Evolutionary conservation across 495 filamentous ascomycete species (phyloP).

Genomic region (Chaetomium fimeti): DNA sequence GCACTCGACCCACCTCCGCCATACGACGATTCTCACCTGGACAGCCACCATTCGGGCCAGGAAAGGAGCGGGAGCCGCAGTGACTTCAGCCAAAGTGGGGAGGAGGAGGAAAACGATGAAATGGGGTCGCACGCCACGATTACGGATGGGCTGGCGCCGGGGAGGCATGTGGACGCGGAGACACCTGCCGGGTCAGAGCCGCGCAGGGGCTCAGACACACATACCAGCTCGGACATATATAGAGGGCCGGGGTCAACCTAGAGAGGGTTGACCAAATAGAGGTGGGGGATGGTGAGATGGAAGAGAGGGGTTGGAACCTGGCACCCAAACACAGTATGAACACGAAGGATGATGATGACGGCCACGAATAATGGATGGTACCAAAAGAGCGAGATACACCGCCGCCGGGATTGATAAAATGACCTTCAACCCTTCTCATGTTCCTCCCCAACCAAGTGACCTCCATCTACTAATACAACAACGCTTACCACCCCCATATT

Average conservation of each 20-base stretch:
- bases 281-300: background rate
- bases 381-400: background rate
- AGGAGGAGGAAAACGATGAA: conserved; percentile 9
- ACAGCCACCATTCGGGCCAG: background rate
- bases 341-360: background rate
- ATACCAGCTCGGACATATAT: too few relatives aligned
- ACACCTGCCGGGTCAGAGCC: too few relatives aligned
- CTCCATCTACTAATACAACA: background rate
- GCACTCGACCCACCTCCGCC: conserved; percentile 20
- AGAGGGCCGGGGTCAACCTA: too few relatives aligned
- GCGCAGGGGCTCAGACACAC: too few relatives aligned
- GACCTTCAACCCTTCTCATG: background rate
- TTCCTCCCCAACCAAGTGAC: background rate
- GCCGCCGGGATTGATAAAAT: background rate
- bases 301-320: background rate
- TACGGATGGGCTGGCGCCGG: conserved; percentile 16
- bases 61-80: background rate
- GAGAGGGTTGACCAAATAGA: too few relatives aligned
- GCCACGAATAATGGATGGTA: background rate
- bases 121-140: conserved; percentile 17
- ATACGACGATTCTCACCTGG: conserved; percentile 10
- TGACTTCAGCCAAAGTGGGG: background rate
- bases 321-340: background rate
- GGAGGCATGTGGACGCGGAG: background rate
- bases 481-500: background rate